Conservation (phyloP, 1,139 yeast genomes). For the Blastobotrys buckinghamii region DNA sequence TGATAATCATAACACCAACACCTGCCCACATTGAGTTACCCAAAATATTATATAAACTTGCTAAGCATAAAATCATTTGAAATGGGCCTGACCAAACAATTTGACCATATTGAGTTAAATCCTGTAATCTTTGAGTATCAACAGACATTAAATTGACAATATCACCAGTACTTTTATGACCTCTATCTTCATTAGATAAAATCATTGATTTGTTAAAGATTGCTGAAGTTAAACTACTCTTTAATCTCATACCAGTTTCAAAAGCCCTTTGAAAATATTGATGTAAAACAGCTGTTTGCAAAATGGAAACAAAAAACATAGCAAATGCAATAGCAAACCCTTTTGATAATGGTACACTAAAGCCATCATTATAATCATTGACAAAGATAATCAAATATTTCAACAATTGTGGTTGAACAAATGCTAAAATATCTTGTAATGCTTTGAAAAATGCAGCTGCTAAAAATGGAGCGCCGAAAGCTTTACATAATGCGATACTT, state of each 20-base stretch:
- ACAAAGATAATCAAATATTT: conserved; percentile 75
- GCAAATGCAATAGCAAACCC: conserved; percentile 79
- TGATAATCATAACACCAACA: conserved; percentile 70
- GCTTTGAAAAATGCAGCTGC: conserved; percentile 75
- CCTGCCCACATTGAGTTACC: conserved; percentile 99
- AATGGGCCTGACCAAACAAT: conserved; percentile 96
- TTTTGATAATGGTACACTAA: conserved; percentile 55
- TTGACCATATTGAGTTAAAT: conserved; percentile 78
- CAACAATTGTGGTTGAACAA: conserved; percentile 83
- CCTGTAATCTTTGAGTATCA: conserved; percentile 91
- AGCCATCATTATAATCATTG: conserved; percentile 50
- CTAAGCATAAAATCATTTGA: conserved; percentile 75
- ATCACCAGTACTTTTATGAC: conserved; percentile 85
- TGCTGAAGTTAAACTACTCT: conserved; percentile 70
- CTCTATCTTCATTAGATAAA: conserved; percentile 79
- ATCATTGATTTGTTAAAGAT: conserved; percentile 76
- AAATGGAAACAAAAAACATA: conserved; percentile 78
- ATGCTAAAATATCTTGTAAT: conserved; percentile 74
- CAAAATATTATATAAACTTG: conserved; percentile 65
- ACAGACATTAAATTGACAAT: conserved; percentile 96
- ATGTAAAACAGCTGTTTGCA: conserved; percentile 81
- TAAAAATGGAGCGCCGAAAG: conserved; percentile 67
- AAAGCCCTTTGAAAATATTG: conserved; percentile 89
- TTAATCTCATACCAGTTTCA: conserved; percentile 86
- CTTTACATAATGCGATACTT: conserved; percentile 50